These are phyloP conservation scores for Inga laurina DNA, from an alignment of 306 rosid genomes.

Conservation along the genomic window DNA sequence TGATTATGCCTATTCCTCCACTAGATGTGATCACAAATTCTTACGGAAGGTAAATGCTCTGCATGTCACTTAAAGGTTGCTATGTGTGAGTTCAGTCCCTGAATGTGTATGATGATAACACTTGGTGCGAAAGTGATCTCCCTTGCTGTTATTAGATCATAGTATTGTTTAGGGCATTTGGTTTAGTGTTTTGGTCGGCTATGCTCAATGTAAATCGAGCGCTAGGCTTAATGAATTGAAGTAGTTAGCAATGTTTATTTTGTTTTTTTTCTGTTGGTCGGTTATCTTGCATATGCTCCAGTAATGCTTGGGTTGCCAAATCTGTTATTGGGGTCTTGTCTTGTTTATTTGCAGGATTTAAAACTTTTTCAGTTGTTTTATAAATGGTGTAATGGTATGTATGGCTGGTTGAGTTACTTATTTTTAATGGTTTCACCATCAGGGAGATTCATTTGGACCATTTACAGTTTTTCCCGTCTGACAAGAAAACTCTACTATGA, in stretches of 20 bases:
- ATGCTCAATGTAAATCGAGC: neutral
- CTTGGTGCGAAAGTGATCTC: neutral
- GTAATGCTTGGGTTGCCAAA: neutral
- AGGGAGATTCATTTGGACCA: conserved; percentile 70
- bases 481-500: conserved; percentile 49
- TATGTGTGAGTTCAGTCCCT: neutral
- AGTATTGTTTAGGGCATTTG: neutral
- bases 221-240: neutral
- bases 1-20: conserved; percentile 40
- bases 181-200: neutral
- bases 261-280: neutral
- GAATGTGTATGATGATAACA: neutral
- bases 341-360: neutral
- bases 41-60: conserved; percentile 50
- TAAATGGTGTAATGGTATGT: neutral
- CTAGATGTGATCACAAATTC: conserved; percentile 44
- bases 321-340: neutral
- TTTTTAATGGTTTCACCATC: conserved; percentile 43
- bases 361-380: neutral
- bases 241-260: neutral
- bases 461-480: conserved; percentile 64
- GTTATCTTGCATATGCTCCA: neutral
- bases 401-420: neutral
- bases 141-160: neutral
- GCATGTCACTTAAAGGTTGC: neutral